Base-by-base conservation (phyloP, 306 rosid species). In the Cicer yamashitae region DNA sequence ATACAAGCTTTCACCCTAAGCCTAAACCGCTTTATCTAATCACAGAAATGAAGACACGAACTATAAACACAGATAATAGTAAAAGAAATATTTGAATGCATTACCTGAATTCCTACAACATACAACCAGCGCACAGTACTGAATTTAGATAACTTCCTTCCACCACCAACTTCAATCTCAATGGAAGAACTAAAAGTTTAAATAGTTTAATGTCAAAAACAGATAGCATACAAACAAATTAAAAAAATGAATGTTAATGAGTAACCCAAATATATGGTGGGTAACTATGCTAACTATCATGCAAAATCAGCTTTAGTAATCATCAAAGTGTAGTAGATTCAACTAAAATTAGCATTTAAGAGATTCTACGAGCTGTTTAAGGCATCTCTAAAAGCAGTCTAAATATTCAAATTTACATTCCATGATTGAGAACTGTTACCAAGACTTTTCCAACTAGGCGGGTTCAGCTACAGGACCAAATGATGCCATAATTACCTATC, bases 141-240 rank as follows among this genome's bases (percentile, higher is more conserved):
- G 78, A 90, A 92, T 78, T 82, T 90, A 22, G 99, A 94, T 85
- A 94, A 13, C 77, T 88, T 92, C 87, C 99, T 92, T 81, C 97
- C 97, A 17, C 97, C 97, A 37, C 99, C 99, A 73, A 94, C 90
- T 88, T 90, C 97, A 85, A 94, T 51, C 90, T 87, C 96, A 84
- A 94, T 93, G 75, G 91, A 77, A 68, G 93, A 82, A 87, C 98
- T 94, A 84, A 77, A 80, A 77, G 77, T 67, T 68, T 69, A 80
- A 71, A 73, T 58, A 69, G 48, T 54, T 66, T 52, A 45, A 72
- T 76, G 84, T 87, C 82, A 86, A 65, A 70, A 50, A 71, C 69
- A 70, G 71, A 81, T 38, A 59, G 75, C 81, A 69, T 11, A 41
- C 10, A 48, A 62, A 71, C 18, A 65, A 17, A 67, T 43, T 43